These are phyloP conservation scores for Cutaneotrichosporon sp. DNA, from an alignment of 1,284 basidiomycete species.

Conservation along the genomic window DNA sequence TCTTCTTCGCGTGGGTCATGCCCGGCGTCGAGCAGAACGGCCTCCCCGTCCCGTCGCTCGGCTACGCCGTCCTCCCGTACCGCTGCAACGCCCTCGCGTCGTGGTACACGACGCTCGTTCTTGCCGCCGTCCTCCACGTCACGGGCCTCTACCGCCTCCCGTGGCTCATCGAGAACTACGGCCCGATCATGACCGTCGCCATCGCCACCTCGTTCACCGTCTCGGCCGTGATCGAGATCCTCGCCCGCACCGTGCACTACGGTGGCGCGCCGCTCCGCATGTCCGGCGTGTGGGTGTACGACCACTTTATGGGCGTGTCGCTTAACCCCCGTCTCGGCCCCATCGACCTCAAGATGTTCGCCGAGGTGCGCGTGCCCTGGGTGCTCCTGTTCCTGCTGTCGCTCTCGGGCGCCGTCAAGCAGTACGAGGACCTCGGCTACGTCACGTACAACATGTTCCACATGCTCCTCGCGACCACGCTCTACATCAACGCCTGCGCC, in stretches of 20 bases:
- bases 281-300: constrained; percentile 91
- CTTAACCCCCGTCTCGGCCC: constrained; percentile 93
- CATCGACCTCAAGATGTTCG: constrained; percentile 99
- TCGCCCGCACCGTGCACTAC: constrained; percentile 62
- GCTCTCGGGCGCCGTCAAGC: constrained; percentile 90
- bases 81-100: constrained; percentile 93
- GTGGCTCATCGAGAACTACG: constrained; percentile 95
- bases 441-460: constrained; percentile 98
- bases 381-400: constrained; percentile 91
- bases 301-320: constrained; percentile 93
- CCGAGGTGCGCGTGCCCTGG: constrained; percentile 97
- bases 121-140: constrained; percentile 75
- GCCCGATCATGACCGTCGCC: constrained; percentile 91
- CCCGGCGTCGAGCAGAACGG: constrained; percentile 84
- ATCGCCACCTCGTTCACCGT: constrained; percentile 88
- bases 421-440: constrained; percentile 89
- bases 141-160: constrained; percentile 85
- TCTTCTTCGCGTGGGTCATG: constrained; percentile 84
- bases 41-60: constrained; percentile 85
- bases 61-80: constrained; percentile 91
- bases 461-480: constrained; percentile 92
- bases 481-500: constrained; percentile 95
- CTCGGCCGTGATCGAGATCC: constrained; percentile 76
- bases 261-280: constrained; percentile 85
- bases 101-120: constrained; percentile 81